A percentile compares a stretch with the other conserved stretches of the same genome.
phyloP scores from a whole-genome alignment of 768 basidiomycete species.

The Russula brevipes region DNA sequence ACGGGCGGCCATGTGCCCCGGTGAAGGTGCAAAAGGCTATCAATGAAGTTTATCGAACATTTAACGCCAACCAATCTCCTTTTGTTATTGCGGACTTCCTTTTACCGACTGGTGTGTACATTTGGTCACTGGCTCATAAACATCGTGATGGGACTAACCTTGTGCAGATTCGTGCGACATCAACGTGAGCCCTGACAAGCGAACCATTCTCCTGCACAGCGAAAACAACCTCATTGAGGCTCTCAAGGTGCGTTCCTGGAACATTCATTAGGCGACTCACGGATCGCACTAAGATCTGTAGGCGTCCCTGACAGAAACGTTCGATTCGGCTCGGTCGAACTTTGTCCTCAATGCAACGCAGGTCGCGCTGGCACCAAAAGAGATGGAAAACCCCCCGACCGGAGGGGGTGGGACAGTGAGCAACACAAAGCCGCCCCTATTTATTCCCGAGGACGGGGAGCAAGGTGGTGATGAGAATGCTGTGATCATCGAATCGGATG shows the following conservation, averaged over 20 bases:
- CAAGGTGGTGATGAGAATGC: background rate
- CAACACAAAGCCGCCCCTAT: background rate
- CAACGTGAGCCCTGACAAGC: conserved; percentile 94
- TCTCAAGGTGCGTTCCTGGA: conserved; percentile 54
- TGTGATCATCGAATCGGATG: background rate
- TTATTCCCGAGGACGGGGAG: conserved; percentile 13
- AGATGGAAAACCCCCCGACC: background rate
- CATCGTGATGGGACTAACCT: background rate
- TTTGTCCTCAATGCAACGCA: conserved; percentile 25
- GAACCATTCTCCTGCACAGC: conserved; percentile 88
- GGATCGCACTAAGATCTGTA: background rate
- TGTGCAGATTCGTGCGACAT: conserved; percentile 73
- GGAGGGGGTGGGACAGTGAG: background rate
- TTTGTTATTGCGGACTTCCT: conserved; percentile 80
- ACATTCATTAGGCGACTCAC: background rate
- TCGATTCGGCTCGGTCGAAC: conserved; percentile 20
- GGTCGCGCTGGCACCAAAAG: conserved; percentile 8
- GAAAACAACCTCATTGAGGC: conserved; percentile 74
- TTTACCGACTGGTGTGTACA: conserved; percentile 64
- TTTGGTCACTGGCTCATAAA: background rate
- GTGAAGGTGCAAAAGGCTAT: conserved; percentile 80
- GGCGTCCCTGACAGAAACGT: conserved; percentile 17
- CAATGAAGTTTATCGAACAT: conserved; percentile 88
- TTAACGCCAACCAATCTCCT: conserved; percentile 70
- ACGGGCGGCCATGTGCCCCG: conserved; percentile 82